Conservation (phyloP, 495 filamentous ascomycete species). For the Lasiosphaeriaceae sp. region DNA sequence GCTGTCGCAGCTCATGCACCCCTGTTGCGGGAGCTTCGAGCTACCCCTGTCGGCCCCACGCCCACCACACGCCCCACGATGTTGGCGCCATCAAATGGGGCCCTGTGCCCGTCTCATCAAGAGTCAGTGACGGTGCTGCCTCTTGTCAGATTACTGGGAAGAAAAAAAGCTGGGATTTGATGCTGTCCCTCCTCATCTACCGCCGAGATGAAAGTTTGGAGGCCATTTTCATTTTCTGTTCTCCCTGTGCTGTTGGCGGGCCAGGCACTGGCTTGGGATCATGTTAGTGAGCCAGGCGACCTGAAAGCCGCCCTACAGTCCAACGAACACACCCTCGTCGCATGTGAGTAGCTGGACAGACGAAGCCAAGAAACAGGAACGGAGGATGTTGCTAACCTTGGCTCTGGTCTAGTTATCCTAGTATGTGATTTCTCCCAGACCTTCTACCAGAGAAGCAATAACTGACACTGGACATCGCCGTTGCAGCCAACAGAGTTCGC, state of each 20-base stretch:
- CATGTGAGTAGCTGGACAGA: slow-evolving; percentile 35
- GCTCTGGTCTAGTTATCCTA: background rate
- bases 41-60: slow-evolving; percentile 2
- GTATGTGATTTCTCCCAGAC: background rate
- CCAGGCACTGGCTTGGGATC: slow-evolving; percentile 31
- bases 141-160: background rate
- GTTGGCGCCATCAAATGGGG: background rate
- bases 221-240: slow-evolving; percentile 12
- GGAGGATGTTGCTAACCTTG: background rate
- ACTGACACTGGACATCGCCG: background rate
- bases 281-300: slow-evolving; percentile 27
- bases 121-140: background rate
- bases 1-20: slow-evolving; percentile 8
- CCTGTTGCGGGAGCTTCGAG: background rate
- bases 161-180: background rate
- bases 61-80: background rate
- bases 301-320: slow-evolving; percentile 22
- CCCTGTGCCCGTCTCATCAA: background rate
- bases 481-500: slow-evolving; percentile 2
- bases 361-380: background rate
- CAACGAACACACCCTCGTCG: slow-evolving; percentile 36
- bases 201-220: slow-evolving; percentile 20
- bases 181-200: background rate
- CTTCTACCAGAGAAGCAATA: background rate
- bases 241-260: slow-evolving; percentile 10